Evolutionary conservation across 495 filamentous ascomycete species (phyloP).

Genomic region (Trichoderma gamsii): DNA sequence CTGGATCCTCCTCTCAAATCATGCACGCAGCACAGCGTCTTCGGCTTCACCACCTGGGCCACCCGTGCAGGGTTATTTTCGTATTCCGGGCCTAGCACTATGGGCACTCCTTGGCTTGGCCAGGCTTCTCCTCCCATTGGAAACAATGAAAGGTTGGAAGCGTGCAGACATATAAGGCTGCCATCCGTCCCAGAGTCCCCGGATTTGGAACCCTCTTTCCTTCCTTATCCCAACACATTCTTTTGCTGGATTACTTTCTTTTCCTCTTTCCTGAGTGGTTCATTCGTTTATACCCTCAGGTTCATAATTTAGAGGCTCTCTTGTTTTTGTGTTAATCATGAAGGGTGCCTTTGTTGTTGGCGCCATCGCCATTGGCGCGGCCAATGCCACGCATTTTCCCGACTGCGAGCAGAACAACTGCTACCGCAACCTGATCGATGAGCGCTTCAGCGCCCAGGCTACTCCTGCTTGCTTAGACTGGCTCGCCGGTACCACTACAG

Average conservation of each 20-base stretch:
- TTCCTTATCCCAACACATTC: slow-evolving; percentile 11
- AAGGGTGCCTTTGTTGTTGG: slow-evolving; percentile 2
- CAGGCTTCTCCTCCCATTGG: background rate
- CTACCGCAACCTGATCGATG: slow-evolving; percentile 26
- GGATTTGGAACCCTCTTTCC: slow-evolving; percentile 4
- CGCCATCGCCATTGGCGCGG: slow-evolving; percentile 17
- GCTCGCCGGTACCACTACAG: slow-evolving; percentile 24
- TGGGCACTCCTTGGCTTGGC: background rate
- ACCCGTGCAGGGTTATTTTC: slow-evolving; percentile 10
- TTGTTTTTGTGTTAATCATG: slow-evolving; percentile 8
- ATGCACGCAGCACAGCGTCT: slow-evolving; percentile 12
- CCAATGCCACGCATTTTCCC: slow-evolving; percentile 21
- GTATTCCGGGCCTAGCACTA: slow-evolving; percentile 6
- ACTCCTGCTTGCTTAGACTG: slow-evolving; percentile 22
- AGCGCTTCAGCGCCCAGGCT: slow-evolving; percentile 17
- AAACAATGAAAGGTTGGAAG: background rate
- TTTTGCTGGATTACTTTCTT: background rate
- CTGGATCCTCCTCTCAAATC: slow-evolving; percentile 10
- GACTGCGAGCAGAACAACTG: slow-evolving; percentile 26
- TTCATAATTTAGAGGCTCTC: background rate
- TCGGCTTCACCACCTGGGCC: slow-evolving; percentile 6
- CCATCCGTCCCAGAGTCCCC: background rate
- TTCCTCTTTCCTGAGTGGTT: slow-evolving; percentile 5
- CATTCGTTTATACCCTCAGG: slow-evolving; percentile 9
- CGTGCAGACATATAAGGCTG: slow-evolving; percentile 11